Evolutionary conservation across 768 basidiomycete species (phyloP).

Genomic region (Auriculariales sp.): DNA sequence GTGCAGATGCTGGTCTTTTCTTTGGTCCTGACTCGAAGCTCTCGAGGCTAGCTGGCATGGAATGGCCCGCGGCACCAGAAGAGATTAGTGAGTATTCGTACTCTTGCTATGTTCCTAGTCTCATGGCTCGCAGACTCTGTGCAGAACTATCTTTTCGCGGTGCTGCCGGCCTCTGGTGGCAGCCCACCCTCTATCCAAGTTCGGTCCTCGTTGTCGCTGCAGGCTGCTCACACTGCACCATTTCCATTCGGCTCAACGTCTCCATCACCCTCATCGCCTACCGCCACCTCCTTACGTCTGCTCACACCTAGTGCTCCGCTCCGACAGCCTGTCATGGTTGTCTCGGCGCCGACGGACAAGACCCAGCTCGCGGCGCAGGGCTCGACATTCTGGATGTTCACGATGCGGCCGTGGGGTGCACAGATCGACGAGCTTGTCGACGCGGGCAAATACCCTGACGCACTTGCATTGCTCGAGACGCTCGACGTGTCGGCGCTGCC

Average conservation of each 20-base stretch:
- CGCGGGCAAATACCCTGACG: slow-evolving; percentile 57
- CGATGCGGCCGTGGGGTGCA: slow-evolving; percentile 58
- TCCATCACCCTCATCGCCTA: no score
- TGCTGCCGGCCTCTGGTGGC: slow-evolving; percentile 58
- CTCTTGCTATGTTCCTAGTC: no score
- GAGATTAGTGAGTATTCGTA: slow-evolving; percentile 71
- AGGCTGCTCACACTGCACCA: slow-evolving; percentile 42
- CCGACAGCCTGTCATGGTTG: slow-evolving; percentile 42
- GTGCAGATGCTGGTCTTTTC: slow-evolving; percentile 51
- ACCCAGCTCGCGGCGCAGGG: slow-evolving; percentile 51
- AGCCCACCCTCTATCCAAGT: slow-evolving; percentile 37
- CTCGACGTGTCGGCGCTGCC: slow-evolving; percentile 43
- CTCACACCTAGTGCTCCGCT: slow-evolving; percentile 39
- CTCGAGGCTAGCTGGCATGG: slow-evolving; percentile 33
- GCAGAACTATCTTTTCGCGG: slow-evolving; percentile 63
- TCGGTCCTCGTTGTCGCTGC: slow-evolving; percentile 52
- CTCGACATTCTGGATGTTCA: slow-evolving; percentile 61
- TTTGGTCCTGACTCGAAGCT: slow-evolving; percentile 45
- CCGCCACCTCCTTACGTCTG: slow-evolving; percentile 39
- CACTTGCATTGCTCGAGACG: slow-evolving; percentile 60
- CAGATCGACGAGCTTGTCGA: slow-evolving; percentile 76
- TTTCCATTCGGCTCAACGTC: slow-evolving; percentile 54
- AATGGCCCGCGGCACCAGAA: slow-evolving; percentile 69
- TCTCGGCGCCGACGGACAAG: slow-evolving; percentile 66
- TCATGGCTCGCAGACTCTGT: slow-evolving; percentile 54